Evolutionary conservation across 768 basidiomycete species (phyloP).

Genomic region (Xerocomus potaroensis): DNA sequence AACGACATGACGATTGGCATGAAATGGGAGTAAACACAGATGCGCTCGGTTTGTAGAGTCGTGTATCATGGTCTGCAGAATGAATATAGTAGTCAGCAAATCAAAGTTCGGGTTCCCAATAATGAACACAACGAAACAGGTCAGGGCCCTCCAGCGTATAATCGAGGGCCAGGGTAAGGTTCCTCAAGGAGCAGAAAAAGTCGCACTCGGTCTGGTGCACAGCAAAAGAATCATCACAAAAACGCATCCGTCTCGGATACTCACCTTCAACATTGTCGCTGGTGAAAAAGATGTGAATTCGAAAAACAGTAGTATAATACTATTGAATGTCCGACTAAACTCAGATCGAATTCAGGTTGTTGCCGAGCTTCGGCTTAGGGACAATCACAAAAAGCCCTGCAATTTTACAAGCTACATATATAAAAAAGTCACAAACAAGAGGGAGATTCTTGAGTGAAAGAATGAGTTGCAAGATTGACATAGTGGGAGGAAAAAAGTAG

Average conservation of each 20-base stretch:
- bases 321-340: background rate
- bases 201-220: conserved; percentile 36
- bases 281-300: too few relatives aligned
- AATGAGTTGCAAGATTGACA: background rate
- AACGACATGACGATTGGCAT: conserved; percentile 29
- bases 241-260: background rate
- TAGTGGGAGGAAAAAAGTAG: conserved; percentile 1
- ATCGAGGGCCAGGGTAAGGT: conserved; percentile 27
- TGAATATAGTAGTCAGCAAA: conserved; percentile 1
- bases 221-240: conserved; percentile 32
- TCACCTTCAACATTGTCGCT: conserved; percentile 7
- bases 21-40: background rate
- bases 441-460: background rate
- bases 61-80: background rate
- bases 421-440: conserved; percentile 8
- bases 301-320: too few relatives aligned
- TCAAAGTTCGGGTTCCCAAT: background rate
- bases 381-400: background rate
- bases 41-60: background rate
- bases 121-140: background rate
- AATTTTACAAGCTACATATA: background rate
- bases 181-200: conserved; percentile 33
- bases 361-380: background rate
- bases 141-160: conserved; percentile 36
- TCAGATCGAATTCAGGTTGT: background rate